Evolutionary conservation across 2,329 filamentous ascomycete species (phyloP).

Genomic region (Trichoderma afroharzianum): DNA sequence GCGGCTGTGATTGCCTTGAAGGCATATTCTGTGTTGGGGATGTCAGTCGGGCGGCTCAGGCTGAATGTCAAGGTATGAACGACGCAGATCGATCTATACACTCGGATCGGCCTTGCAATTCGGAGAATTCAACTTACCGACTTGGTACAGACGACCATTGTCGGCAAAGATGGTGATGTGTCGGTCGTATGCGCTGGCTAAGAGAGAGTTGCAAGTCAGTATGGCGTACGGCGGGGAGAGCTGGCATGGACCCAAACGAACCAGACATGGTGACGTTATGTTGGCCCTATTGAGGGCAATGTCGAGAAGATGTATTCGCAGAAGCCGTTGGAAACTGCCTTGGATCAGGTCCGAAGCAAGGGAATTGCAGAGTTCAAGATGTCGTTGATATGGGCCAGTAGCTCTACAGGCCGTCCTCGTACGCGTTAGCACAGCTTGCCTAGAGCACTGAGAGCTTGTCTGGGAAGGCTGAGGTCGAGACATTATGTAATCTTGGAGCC

Average conservation of each 20-base stretch:
- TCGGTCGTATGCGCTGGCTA: constrained; percentile 82
- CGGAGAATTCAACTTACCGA: constrained; percentile 64
- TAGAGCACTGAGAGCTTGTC: constrained; percentile 32
- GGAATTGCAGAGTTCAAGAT: constrained; percentile 11
- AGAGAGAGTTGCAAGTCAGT: constrained; percentile 28
- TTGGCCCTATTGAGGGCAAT: constrained; percentile 22
- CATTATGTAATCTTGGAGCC: constrained; percentile 27
- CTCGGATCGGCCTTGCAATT: neutral
- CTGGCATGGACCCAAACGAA: constrained; percentile 30
- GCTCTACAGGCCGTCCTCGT: constrained; percentile 21
- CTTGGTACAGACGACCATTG: constrained; percentile 97
- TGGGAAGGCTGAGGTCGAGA: constrained; percentile 33
- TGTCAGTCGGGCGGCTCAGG: constrained; percentile 24
- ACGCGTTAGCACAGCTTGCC: constrained; percentile 50
- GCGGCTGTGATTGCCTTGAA: constrained; percentile 99
- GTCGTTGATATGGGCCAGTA: constrained; percentile 18
- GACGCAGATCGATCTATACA: neutral
- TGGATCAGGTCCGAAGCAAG: neutral
- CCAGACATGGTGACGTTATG: constrained; percentile 49
- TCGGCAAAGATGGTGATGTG: constrained; percentile 99
- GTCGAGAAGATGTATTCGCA: neutral
- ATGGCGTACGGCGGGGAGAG: constrained; percentile 18
- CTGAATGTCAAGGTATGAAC: neutral
- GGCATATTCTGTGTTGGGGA: constrained; percentile 76
- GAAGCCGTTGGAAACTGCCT: neutral